Evolutionary conservation across 371 early-diverging fungal species (phyloP).

Genomic region (Mucor velutinosus): DNA sequence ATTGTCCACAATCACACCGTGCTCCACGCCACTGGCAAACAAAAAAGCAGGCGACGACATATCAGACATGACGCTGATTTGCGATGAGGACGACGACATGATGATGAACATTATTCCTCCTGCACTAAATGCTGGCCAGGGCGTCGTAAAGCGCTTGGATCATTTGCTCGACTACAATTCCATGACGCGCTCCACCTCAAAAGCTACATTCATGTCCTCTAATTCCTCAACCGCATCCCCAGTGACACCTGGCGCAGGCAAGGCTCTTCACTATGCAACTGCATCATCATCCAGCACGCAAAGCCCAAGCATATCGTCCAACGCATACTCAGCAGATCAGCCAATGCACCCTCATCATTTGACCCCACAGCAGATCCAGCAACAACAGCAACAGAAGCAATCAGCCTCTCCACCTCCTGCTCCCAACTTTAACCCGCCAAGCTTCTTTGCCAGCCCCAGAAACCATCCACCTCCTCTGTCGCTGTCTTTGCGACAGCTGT

Average conservation of each 20-base stretch:
- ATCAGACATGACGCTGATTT: background rate
- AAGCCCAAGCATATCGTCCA: background rate
- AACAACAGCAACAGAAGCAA: constrained; percentile 34
- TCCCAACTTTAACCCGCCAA: constrained; percentile 50
- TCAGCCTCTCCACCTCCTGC: constrained; percentile 14
- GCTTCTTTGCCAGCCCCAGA: constrained; percentile 51
- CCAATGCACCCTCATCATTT: constrained; percentile 10
- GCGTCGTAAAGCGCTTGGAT: constrained; percentile 23
- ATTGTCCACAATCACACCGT: constrained; percentile 1
- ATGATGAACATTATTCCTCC: constrained; percentile 13
- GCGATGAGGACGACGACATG: constrained; percentile 2
- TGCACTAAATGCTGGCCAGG: constrained; percentile 28
- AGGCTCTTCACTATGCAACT: background rate
- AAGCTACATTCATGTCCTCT: background rate
- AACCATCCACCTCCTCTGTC: constrained; percentile 68
- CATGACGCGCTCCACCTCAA: background rate
- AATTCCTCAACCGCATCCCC: background rate
- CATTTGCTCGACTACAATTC: constrained; percentile 8
- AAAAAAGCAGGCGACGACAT: background rate
- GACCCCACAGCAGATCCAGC: constrained; percentile 38
- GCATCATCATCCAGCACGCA: background rate
- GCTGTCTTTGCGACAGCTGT: constrained; percentile 62
- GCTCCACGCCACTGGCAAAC: background rate
- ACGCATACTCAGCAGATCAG: background rate
- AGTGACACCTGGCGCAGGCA: background rate